These are phyloP conservation scores for Dryadomyces sulphureus DNA, from an alignment of 2,329 filamentous ascomycete genomes.

Conservation along the genomic window DNA sequence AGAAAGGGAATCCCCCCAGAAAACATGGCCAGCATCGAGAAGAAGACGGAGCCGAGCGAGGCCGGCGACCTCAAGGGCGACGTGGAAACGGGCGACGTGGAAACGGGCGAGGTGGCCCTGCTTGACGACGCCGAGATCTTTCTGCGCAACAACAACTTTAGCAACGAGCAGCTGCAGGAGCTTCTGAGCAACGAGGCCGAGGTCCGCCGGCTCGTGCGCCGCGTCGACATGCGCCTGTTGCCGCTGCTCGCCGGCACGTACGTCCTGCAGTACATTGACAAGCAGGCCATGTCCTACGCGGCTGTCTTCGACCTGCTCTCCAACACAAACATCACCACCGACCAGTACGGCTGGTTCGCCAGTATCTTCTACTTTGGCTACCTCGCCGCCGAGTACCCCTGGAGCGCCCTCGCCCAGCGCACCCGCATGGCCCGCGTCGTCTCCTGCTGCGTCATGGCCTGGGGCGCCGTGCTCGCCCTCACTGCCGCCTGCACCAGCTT, in stretches of 20 bases:
- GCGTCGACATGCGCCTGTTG: not conserved
- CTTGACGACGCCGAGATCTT: conserved; percentile 3
- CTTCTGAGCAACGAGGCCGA: not conserved
- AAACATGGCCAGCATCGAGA: not conserved
- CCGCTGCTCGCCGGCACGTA: conserved; percentile 2
- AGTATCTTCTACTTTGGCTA: conserved; percentile 36
- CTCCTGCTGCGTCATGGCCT: conserved; percentile 19
- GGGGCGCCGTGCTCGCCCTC: conserved; percentile 32
- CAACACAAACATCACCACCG: conserved; percentile 43
- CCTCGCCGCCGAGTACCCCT: conserved; percentile 28
- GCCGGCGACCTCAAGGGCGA: not conserved
- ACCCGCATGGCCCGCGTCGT: conserved; percentile 34
- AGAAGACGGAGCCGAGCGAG: not conserved
- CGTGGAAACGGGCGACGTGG: not conserved
- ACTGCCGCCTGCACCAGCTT: conserved; percentile 39
- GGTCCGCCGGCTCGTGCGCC: not conserved
- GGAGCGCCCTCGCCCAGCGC: conserved; percentile 29
- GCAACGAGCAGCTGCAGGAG: not conserved
- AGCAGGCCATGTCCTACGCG: conserved; percentile 63
- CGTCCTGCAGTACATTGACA: conserved; percentile 21
- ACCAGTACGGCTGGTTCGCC: conserved; percentile 36
- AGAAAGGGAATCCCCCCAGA: not conserved
- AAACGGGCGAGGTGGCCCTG: not conserved
- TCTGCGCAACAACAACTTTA: not conserved
- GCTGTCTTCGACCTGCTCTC: conserved; percentile 48